phyloP scores from a whole-genome alignment of 441 rosid genomes.

The Euphorbia celastroides region DNA sequence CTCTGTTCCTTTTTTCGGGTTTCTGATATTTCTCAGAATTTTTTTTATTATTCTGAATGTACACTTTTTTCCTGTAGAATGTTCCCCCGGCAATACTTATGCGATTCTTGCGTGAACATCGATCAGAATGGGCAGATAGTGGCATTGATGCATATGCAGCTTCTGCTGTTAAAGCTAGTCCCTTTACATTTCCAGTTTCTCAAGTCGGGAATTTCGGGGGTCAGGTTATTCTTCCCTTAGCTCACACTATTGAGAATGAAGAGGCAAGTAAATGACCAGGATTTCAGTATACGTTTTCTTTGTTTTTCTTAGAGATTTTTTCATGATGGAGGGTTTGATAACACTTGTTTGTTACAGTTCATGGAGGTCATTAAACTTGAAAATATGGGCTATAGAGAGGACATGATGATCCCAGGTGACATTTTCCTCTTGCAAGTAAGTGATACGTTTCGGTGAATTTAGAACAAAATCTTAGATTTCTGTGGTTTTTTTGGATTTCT shows the following conservation, averaged over 20 bases:
- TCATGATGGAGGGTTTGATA: not conserved
- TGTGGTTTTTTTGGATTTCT: not conserved
- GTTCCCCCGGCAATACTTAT: constrained; percentile 91
- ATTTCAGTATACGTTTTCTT: not conserved
- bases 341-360: constrained; percentile 36
- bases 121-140: constrained; percentile 99
- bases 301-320: not conserved
- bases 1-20: not conserved
- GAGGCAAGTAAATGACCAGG: constrained; percentile 45
- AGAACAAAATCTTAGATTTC: not conserved
- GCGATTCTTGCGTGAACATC: constrained; percentile 91
- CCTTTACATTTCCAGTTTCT: constrained; percentile 58
- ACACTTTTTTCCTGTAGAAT: constrained; percentile 40
- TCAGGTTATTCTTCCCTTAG: constrained; percentile 90
- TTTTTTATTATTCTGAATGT: not conserved
- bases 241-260: constrained; percentile 93
- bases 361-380: constrained; percentile 91
- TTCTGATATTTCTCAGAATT: not conserved
- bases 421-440: constrained; percentile 82
- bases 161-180: constrained; percentile 89
- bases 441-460: constrained; percentile 1
- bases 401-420: constrained; percentile 72
- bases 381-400: constrained; percentile 82
- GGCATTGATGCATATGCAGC: constrained; percentile 91
- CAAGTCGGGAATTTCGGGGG: constrained; percentile 77